Base-by-base conservation (phyloP, 768 basidiomycete genomes). In the Terana coerulea region DNA sequence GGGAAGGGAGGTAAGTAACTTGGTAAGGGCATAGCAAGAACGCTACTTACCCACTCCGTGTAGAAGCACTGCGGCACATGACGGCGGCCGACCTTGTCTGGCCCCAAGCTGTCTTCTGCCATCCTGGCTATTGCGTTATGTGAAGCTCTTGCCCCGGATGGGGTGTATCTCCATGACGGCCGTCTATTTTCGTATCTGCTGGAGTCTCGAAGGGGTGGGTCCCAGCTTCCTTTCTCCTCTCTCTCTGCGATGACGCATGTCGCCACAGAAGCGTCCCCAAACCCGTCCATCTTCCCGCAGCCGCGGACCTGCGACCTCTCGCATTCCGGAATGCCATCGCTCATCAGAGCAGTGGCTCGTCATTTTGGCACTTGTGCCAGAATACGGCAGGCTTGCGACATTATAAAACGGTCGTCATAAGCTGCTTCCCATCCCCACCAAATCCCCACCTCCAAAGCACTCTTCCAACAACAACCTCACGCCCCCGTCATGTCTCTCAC, bases 401-500 rank as follows among this genome's bases (percentile, higher is more conserved):
- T n/a, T n/a, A n/a, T n/a, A n/a, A n/a, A n/a, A n/a, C n/a, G n/a
- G n/a, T n/a, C n/a, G n/a, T n/a, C n/a, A n/a, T n/a, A n/a, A n/a
- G n/a, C n/a, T n/a, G 28, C 45, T 21, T 19, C 22, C 31, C 19
- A 1, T 5, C 15, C 29, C 9, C 21, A 33, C 45, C 17, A 33
- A 46, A 22, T 7, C 28, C 31, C n/a, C 45, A n/a, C 29, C 5
- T 30, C 14, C 15, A 7, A 11, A 29, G 19, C 26, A 46, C 45
- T 31, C 45, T 2, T 42, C 42, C 6, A 5, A 41, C 24, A 11
- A 22, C 40, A 17, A 7, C 7, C 6, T n/a, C 21, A 43, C 50
- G 35, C 36, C 8, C n/a, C 10, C 22, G 36, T 17, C 14, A 51
- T 51, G 33, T 12, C 30, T 22, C 29, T 21, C 54, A 68, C 64